A percentile compares a stretch with the other conserved stretches of the same genome.
These are phyloP conservation scores for Yamadazyma blattariae DNA, from an alignment of 1,139 yeast species.

Conservation along the genomic window DNA sequence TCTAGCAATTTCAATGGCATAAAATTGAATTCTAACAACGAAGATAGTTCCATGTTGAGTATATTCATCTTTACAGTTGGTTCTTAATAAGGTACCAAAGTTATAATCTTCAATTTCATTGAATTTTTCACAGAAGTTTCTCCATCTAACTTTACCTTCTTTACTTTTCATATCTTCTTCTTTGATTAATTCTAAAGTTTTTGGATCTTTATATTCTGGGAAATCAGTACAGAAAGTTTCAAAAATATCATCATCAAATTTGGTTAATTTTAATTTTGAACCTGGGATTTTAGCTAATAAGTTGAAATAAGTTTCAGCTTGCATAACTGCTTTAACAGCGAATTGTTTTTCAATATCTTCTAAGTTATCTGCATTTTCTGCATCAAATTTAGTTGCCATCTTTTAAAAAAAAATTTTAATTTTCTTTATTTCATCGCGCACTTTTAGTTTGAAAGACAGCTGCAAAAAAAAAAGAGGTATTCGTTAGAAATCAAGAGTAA, in stretches of 20 bases:
- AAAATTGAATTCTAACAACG: constrained; percentile 89
- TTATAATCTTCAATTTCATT: constrained; percentile 87
- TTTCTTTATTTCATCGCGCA: not conserved
- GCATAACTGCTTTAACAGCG: constrained; percentile 96
- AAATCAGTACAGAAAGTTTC: constrained; percentile 65
- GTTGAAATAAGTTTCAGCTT: constrained; percentile 93
- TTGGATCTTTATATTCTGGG: constrained; percentile 76
- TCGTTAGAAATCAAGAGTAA: too few species aligned
- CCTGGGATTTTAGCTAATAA: constrained; percentile 74
- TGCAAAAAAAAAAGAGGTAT: not conserved
- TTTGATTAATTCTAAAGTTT: constrained; percentile 51
- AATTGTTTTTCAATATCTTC: constrained; percentile 89
- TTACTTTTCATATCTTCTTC: constrained; percentile 84
- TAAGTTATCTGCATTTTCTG: constrained; percentile 57
- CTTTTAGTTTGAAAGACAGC: not conserved
- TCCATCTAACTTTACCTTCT: constrained; percentile 86
- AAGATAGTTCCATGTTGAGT: constrained; percentile 82
- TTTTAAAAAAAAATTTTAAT: constrained; percentile 1
- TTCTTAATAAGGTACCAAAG: constrained; percentile 90
- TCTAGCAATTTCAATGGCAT: constrained; percentile 92
- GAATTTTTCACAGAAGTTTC: constrained; percentile 79
- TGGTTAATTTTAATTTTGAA: constrained; percentile 71
- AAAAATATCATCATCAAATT: constrained; percentile 80
- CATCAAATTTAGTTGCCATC: constrained; percentile 38
- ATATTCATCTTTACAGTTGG: constrained; percentile 68